phyloP scores from a whole-genome alignment of 495 filamentous ascomycete genomes.

The Aspergillus ellipticus region DNA sequence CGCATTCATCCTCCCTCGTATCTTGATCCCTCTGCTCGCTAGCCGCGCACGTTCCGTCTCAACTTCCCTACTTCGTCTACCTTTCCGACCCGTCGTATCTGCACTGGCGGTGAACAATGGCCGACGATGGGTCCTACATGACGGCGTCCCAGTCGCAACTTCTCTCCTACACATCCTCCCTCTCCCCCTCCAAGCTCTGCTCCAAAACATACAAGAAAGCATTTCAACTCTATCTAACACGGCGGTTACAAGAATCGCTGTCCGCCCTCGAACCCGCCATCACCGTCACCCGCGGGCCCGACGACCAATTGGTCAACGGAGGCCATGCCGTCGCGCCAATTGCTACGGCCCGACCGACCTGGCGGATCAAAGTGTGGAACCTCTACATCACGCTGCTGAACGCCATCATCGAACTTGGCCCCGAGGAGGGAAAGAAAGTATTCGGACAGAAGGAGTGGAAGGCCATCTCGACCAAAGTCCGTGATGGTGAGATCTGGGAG shows the following conservation, averaged over 20 bases:
- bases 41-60: background rate
- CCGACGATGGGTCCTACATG: conserved; percentile 30
- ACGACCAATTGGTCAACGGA: conserved; percentile 36
- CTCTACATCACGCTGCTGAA: conserved; percentile 92
- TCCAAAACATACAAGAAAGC: conserved; percentile 74
- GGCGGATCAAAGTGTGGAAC: conserved; percentile 93
- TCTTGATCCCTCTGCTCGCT: background rate
- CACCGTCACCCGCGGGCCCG: conserved; percentile 31
- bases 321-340: conserved; percentile 54
- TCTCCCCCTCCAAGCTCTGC: conserved; percentile 61
- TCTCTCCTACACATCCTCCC: conserved; percentile 47
- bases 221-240: conserved; percentile 86
- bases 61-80: background rate
- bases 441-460: conserved; percentile 86
- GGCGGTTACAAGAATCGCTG: conserved; percentile 85
- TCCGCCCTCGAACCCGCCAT: conserved; percentile 77
- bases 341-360: conserved; percentile 65
- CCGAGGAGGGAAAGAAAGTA: conserved; percentile 82
- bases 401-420: conserved; percentile 78
- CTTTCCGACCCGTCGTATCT: conserved; percentile 9
- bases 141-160: conserved; percentile 39
- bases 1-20: background rate
- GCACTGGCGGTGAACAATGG: conserved; percentile 29
- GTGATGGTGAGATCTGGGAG: conserved; percentile 88
- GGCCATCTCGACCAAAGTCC: conserved; percentile 69